Percentiles rank a stretch among this genome's conserved stretches.
These are phyloP conservation scores for Cystoisospora suis DNA, from an alignment of 169 alveolate genomes.

Conservation along the genomic window DNA sequence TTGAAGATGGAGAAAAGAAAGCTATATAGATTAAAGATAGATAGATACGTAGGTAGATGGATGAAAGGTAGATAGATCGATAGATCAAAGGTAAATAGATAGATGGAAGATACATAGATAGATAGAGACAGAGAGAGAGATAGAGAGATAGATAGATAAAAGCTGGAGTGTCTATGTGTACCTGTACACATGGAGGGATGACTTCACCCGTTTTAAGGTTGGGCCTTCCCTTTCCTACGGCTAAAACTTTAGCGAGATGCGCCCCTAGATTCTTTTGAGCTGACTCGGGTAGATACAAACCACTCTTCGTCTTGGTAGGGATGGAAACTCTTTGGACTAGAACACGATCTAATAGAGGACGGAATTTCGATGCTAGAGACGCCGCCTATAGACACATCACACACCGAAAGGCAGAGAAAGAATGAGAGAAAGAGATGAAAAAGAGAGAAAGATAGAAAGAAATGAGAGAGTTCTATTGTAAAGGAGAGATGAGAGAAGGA, in stretches of 20 bases:
- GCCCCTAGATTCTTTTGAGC: slow-evolving; percentile 77
- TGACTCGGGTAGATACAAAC: slow-evolving; percentile 82
- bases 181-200: neutral
- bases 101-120: too few relatives aligned
- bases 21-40: neutral
- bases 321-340: slow-evolving; percentile 78
- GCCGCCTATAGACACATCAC: neutral
- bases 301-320: slow-evolving; percentile 81
- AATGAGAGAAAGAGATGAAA: neutral
- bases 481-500: neutral
- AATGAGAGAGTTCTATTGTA: neutral
- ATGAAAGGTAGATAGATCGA: neutral
- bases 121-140: neutral
- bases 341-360: slow-evolving; percentile 84
- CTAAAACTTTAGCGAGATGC: slow-evolving; percentile 74
- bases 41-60: too few relatives aligned
- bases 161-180: neutral
- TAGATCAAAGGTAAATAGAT: too few relatives aligned
- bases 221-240: slow-evolving; percentile 36
- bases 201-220: neutral
- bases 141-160: neutral
- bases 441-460: neutral
- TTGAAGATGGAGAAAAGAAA: neutral
- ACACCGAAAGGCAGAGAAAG: neutral
- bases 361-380: slow-evolving; percentile 72